phyloP scores from a whole-genome alignment of 805 yeast genomes.

The Alloascoidea hylecoeti region DNA sequence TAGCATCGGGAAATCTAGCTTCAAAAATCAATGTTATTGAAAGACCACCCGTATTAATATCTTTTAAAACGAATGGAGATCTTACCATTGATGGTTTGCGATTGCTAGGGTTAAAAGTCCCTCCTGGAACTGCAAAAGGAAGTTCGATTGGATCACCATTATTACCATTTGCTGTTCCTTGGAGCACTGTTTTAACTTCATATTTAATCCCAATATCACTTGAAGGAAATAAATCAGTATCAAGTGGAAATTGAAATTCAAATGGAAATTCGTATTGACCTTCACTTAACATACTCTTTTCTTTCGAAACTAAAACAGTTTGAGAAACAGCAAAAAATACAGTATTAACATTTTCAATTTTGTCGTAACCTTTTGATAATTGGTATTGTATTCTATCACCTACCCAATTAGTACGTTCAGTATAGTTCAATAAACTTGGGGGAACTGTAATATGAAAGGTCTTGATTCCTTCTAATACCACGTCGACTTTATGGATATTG shows the following conservation, averaged over 20 bases:
- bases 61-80: neutral
- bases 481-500: neutral
- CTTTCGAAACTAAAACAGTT: neutral
- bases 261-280: slow-evolving; percentile 1
- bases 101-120: neutral
- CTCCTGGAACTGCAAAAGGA: neutral
- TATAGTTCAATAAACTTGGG: neutral
- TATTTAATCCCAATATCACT: neutral
- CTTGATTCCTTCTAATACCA: neutral
- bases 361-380: neutral
- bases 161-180: neutral
- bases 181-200: neutral
- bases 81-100: slow-evolving; percentile 1
- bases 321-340: slow-evolving; percentile 1
- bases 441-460: neutral
- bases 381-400: slow-evolving; percentile 1
- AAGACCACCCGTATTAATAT: neutral
- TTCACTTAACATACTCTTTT: neutral
- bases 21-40: neutral
- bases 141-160: neutral
- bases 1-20: neutral
- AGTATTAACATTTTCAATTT: neutral
- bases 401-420: slow-evolving; percentile 1
- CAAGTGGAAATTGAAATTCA: neutral
- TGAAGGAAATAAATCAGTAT: neutral